phyloP scores from a whole-genome alignment of 2,329 filamentous ascomycete genomes.

The Fusarium verticillioides region DNA sequence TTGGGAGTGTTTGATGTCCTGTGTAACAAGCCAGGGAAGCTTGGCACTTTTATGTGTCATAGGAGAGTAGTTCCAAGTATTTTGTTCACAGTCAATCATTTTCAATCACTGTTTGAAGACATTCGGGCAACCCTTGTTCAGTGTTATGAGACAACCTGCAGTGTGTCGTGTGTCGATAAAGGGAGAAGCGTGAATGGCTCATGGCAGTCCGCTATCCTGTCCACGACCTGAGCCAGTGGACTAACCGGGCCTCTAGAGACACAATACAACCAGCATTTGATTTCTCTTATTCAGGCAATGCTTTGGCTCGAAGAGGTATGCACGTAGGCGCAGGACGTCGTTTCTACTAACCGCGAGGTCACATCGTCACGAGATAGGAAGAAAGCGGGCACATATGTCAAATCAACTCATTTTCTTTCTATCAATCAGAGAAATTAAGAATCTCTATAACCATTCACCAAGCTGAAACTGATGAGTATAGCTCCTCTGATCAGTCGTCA shows the following conservation, averaged over 20 bases:
- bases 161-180: neutral
- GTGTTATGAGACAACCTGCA: neutral
- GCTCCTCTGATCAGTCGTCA: too few species aligned
- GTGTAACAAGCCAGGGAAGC: neutral
- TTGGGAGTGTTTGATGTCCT: neutral
- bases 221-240: too few species aligned
- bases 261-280: too few species aligned
- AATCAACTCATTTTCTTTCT: neutral
- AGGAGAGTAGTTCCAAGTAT: accelerated
- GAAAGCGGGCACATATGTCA: neutral
- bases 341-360: neutral
- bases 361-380: too few species aligned
- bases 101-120: accelerated
- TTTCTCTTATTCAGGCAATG: too few species aligned
- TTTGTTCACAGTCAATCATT: neutral
- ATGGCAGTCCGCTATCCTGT: too few species aligned
- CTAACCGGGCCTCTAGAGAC: too few species aligned
- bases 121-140: neutral
- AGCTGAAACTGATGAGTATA: too few species aligned
- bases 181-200: neutral
- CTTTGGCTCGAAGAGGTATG: neutral
- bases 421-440: neutral
- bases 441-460: accelerated
- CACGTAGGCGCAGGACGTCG: accelerated
- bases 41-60: neutral